Conservation (phyloP, 805 yeast genomes). For the Saccharomycopsis vini region DNA sequence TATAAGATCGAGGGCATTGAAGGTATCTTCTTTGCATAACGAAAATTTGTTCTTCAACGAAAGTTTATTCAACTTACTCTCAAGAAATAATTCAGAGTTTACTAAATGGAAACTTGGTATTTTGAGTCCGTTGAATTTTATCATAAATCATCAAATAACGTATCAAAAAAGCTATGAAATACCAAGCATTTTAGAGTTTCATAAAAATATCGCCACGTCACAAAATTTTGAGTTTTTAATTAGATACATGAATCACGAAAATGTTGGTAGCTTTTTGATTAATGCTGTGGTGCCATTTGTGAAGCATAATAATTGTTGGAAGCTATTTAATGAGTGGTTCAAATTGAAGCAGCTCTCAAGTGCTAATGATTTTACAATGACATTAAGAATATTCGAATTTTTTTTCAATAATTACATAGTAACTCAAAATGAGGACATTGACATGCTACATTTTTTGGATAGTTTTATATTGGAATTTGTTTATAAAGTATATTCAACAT, state of each 20-base stretch:
- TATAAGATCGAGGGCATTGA: slow-evolving; percentile 16
- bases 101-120: slow-evolving; percentile 9
- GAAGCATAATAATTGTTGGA: slow-evolving; percentile 15
- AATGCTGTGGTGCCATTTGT: slow-evolving; percentile 12
- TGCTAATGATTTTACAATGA: slow-evolving; percentile 8
- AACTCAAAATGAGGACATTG: slow-evolving; percentile 10
- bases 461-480: slow-evolving; percentile 8
- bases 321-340: slow-evolving; percentile 15
- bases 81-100: slow-evolving; percentile 1
- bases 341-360: slow-evolving; percentile 1
- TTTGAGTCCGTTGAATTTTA: slow-evolving; percentile 11
- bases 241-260: slow-evolving; percentile 4
- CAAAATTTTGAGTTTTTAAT: slow-evolving; percentile 9
- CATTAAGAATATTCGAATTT: slow-evolving; percentile 13
- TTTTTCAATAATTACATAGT: slow-evolving; percentile 17
- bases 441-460: slow-evolving; percentile 11
- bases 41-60: slow-evolving; percentile 16
- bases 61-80: slow-evolving; percentile 4
- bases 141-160: slow-evolving; percentile 3
- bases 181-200: slow-evolving; percentile 11
- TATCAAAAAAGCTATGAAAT: background rate
- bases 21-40: slow-evolving; percentile 12
- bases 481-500: slow-evolving; percentile 13
- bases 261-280: slow-evolving; percentile 9
- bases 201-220: slow-evolving; percentile 1